Percentiles rank a stretch among this genome's conserved stretches.
phyloP scores from a whole-genome alignment of 108 stramenopile species.

The Nitzschia sp. region DNA sequence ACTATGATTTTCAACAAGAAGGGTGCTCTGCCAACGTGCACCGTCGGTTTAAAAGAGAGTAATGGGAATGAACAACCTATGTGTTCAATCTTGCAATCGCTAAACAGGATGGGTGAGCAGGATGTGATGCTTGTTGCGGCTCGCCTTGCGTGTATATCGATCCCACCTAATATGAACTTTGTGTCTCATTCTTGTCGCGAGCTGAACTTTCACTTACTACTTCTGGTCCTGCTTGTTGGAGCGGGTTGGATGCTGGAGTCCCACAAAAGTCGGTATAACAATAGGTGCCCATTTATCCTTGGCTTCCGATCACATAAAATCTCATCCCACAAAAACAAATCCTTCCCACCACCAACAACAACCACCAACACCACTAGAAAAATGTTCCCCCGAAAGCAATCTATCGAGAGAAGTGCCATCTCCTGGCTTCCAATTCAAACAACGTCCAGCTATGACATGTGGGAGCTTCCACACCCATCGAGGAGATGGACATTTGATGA shows the following conservation, averaged over 20 bases:
- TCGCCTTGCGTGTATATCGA: neutral
- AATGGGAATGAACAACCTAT: neutral
- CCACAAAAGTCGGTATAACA: neutral
- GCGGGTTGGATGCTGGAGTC: neutral
- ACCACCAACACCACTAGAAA: neutral
- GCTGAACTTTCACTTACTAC: neutral
- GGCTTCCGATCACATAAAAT: neutral
- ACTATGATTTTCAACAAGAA: neutral
- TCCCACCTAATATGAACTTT: neutral
- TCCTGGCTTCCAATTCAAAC: conserved; percentile 33
- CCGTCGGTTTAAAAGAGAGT: conserved; percentile 3
- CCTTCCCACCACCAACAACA: neutral
- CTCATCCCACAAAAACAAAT: neutral
- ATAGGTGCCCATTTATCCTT: neutral
- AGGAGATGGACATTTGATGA: conserved; percentile 10
- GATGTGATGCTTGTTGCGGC: neutral
- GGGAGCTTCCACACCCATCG: conserved; percentile 24
- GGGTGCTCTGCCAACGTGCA: conserved; percentile 1
- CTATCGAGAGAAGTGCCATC: conserved; percentile 1
- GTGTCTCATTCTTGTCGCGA: neutral
- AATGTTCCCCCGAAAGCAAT: conserved; percentile 3
- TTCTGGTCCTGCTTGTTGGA: neutral
- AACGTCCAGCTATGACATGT: conserved; percentile 29
- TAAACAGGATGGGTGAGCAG: conserved; percentile 2
- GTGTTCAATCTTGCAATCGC: conserved; percentile 18